Evolutionary conservation across 257 asterid species (phyloP).

Genomic region (Penstemon eatonii): DNA sequence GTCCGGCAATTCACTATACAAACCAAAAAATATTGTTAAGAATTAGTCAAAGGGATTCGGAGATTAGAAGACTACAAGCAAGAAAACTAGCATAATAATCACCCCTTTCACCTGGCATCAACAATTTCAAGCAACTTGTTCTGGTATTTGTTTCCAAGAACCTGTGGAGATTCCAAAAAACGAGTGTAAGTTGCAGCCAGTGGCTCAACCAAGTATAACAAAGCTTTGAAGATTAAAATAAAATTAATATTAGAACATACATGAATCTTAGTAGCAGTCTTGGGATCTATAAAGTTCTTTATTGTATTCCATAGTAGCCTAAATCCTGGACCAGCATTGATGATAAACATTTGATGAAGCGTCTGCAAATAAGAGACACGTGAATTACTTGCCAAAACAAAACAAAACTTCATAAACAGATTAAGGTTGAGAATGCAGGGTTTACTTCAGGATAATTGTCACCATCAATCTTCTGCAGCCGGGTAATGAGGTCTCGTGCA

Average conservation of each 20-base stretch:
- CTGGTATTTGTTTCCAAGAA: conserved; percentile 76
- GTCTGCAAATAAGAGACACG: conserved; percentile 52
- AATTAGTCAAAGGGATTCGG: conserved; percentile 8
- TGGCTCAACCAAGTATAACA: conserved; percentile 19
- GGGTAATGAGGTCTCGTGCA: conserved; percentile 71
- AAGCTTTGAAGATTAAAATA: conserved; percentile 17
- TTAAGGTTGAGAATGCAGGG: conserved; percentile 26
- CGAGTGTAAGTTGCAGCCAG: conserved; percentile 22
- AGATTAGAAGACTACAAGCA: conserved; percentile 19
- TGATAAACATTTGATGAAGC: conserved; percentile 79
- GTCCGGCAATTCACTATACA: conserved; percentile 73
- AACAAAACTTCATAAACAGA: conserved; percentile 19
- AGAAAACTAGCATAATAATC: conserved; percentile 5
- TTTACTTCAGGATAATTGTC: conserved; percentile 86
- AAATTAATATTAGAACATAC: conserved; percentile 34
- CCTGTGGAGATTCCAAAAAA: conserved; percentile 44
- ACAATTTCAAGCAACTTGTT: conserved; percentile 73
- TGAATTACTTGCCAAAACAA: conserved; percentile 27
- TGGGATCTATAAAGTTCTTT: conserved; percentile 70
- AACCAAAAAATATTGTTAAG: conserved; percentile 15
- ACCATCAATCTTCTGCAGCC: conserved; percentile 86
- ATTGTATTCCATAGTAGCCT: conserved; percentile 72
- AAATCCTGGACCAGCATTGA: conserved; percentile 84
- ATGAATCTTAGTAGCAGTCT: conserved; percentile 71
- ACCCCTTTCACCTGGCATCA: conserved; percentile 61